These are phyloP conservation scores for Hippophae rhamnoides DNA, from an alignment of 306 rosid species.

Conservation along the genomic window DNA sequence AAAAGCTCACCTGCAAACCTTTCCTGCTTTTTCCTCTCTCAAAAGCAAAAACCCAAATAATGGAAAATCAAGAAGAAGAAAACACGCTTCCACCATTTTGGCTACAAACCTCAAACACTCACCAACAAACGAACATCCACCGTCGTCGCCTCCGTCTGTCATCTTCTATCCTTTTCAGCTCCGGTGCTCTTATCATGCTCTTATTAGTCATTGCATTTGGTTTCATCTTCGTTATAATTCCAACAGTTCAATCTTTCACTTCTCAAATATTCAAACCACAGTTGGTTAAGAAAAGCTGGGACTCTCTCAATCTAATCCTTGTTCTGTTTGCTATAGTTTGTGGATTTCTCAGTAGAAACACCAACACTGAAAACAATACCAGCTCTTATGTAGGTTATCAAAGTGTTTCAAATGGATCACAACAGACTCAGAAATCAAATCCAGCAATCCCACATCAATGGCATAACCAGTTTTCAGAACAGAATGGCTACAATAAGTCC, in stretches of 20 bases:
- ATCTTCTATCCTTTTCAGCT: conserved; percentile 41
- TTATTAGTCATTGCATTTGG: conserved; percentile 33
- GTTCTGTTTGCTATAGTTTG: conserved; percentile 84
- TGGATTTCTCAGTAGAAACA: conserved; percentile 55
- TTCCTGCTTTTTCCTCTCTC: neutral
- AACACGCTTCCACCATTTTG: conserved; percentile 42
- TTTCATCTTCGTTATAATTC: conserved; percentile 38
- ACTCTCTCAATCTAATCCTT: conserved; percentile 57
- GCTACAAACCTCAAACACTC: conserved; percentile 25
- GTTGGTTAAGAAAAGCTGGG: conserved; percentile 68
- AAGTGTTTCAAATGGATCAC: conserved; percentile 15
- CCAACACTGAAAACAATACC: conserved; percentile 9
- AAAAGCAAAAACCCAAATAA: conserved; percentile 10
- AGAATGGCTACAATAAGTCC: conserved; percentile 8
- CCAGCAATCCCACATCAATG: conserved; percentile 37
- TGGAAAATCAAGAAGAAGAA: conserved; percentile 48
- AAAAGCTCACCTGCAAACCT: conserved; percentile 5
- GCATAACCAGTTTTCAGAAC: conserved; percentile 45
- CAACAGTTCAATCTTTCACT: conserved; percentile 41
- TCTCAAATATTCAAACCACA: conserved; percentile 53
- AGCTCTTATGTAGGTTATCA: conserved; percentile 24
- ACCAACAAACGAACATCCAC: conserved; percentile 8
- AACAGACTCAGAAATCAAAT: conserved; percentile 20
- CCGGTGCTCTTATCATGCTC: conserved; percentile 35
- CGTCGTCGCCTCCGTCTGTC: conserved; percentile 37